Base-by-base conservation (phyloP, 2,329 filamentous ascomycete genomes). In the Colletotrichum brevisporum region DNA sequence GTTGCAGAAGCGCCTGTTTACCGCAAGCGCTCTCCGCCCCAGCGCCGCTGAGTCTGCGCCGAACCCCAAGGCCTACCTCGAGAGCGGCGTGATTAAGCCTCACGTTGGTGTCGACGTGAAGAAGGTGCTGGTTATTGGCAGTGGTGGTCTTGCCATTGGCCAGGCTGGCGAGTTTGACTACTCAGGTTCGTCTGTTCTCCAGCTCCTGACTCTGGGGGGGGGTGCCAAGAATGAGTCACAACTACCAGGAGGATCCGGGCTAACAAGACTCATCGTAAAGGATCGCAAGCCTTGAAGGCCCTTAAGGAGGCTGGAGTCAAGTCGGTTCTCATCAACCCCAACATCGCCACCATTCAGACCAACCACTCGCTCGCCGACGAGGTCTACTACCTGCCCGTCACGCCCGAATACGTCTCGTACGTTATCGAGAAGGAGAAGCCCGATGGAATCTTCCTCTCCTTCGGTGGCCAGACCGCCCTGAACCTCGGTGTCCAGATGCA, bases 141-240 rank as follows among this genome's bases (percentile, higher is more conserved):
- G 92, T 83, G 95, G 95, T 84, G 95, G 95, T 82, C 88, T 98
- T 75, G 94, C 94, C 80, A 98, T 98, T 89, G 95, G 95, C 72
- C 95, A 98, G 84, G 95, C 95, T 73, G 95, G 95, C 84, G 95
- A 98, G 85, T 98, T 98, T 77, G 95, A 98, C 84, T 98, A 98
- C 83, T 98, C 96, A 81, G 95, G 94, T 97, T 86, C 74, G 91
- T 87, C 73, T 54, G 16, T 27, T 39, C 47, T n/a, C 45, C 13
- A 15, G 27, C 50, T 64, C 54, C 63, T 56, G 41, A 27, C 18
- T 54, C 47, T 52, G 31, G 31, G 31, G 31, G 31, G 31, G 12
- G 36, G 16, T 21, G 52, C 24, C 54, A 39, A 53, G 18, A 55
- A 65, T 71, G 66, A 71, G 66, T 71, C 66, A 71, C 61, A 56